Conservation (phyloP, 495 filamentous ascomycete genomes). For the Talaromyces liani region DNA sequence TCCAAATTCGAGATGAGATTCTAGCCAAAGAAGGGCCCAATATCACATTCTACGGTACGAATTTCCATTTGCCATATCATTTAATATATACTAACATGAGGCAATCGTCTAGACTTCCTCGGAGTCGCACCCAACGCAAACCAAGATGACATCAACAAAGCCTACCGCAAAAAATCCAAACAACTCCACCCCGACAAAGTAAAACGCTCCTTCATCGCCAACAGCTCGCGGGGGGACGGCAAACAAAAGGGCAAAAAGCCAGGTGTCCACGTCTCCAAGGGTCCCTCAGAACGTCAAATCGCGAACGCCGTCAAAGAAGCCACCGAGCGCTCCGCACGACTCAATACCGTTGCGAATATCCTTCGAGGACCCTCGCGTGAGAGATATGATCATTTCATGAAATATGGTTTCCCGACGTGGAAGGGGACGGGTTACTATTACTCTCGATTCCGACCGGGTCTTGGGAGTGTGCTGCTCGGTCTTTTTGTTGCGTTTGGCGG, state of each 20-base stretch:
- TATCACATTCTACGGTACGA: slow-evolving; percentile 78
- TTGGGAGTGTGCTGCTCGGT: slow-evolving; percentile 74
- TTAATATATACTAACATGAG: neutral
- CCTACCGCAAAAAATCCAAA: slow-evolving; percentile 79
- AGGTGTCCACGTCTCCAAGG: slow-evolving; percentile 60
- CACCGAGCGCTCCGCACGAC: slow-evolving; percentile 68
- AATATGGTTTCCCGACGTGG: slow-evolving; percentile 92
- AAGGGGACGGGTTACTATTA: slow-evolving; percentile 98
- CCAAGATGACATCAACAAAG: slow-evolving; percentile 87
- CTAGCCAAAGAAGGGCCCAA: slow-evolving; percentile 65
- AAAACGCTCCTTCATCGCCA: slow-evolving; percentile 69
- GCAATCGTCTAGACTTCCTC: slow-evolving; percentile 58
- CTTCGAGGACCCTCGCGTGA: slow-evolving; percentile 71
- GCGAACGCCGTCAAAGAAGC: slow-evolving; percentile 69
- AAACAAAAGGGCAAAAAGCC: slow-evolving; percentile 48
- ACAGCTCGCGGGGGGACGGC: slow-evolving; percentile 56
- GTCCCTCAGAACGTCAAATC: slow-evolving; percentile 65
- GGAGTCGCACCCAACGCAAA: slow-evolving; percentile 64
- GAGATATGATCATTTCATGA: slow-evolving; percentile 92
- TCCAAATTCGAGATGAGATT: slow-evolving; percentile 84
- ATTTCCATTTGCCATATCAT: neutral
- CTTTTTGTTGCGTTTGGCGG: slow-evolving; percentile 83
- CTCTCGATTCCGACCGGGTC: slow-evolving; percentile 79
- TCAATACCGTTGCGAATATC: slow-evolving; percentile 77
- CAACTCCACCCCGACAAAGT: slow-evolving; percentile 92